Evolutionary conservation across 2,329 filamentous ascomycete genomes (phyloP).

Genomic region (Scedosporium minutisporum): DNA sequence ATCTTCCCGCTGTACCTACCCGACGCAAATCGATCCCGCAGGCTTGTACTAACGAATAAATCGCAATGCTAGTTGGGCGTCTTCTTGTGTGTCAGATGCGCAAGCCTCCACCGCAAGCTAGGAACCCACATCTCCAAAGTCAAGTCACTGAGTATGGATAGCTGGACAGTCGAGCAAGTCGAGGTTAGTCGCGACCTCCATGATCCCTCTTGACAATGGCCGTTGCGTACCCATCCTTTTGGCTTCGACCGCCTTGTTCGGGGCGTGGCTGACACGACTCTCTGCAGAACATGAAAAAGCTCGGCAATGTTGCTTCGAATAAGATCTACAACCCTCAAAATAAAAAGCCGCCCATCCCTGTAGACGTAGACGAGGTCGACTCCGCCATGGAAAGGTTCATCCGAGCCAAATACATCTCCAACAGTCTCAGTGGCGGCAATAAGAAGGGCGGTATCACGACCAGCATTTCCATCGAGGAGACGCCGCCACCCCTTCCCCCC

Average conservation of each 20-base stretch:
- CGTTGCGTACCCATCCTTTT: background rate
- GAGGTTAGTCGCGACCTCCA: constrained; percentile 52
- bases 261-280: background rate
- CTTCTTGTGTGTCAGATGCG: constrained; percentile 97
- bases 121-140: constrained; percentile 98
- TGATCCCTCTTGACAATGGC: background rate
- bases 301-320: constrained; percentile 81
- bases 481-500: constrained; percentile 50
- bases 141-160: constrained; percentile 98
- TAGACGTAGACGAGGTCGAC: constrained; percentile 88
- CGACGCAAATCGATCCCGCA: background rate
- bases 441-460: constrained; percentile 32
- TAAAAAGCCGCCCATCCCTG: constrained; percentile 70
- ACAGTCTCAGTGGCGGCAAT: constrained; percentile 16
- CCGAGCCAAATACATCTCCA: constrained; percentile 79
- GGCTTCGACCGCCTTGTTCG: background rate
- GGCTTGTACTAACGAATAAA: background rate
- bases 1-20: background rate
- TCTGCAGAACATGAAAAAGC: constrained; percentile 79
- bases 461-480: constrained; percentile 45
- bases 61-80: constrained; percentile 62
- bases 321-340: constrained; percentile 81
- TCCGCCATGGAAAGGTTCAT: constrained; percentile 94
- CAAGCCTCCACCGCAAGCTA: constrained; percentile 86
- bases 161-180: constrained; percentile 90